Evolutionary conservation across 1,284 basidiomycete genomes (phyloP).

Genomic region (Ceratobasidium sp.): DNA sequence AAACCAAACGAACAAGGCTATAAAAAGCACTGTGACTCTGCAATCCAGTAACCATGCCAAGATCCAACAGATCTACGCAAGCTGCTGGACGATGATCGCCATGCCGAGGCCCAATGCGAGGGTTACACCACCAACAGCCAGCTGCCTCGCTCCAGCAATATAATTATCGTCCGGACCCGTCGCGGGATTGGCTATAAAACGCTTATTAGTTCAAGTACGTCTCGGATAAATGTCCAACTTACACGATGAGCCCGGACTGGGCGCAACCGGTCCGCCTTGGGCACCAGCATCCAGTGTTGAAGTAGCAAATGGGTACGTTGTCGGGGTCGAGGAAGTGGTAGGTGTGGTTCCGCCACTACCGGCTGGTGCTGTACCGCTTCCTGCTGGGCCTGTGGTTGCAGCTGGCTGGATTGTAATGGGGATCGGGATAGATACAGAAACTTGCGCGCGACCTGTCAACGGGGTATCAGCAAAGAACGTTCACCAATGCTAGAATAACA

Average conservation of each 20-base stretch:
- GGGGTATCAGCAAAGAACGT: neutral
- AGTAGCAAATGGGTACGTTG: constrained; percentile 14
- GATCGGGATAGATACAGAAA: constrained; percentile 31
- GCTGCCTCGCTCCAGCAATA: constrained; percentile 18
- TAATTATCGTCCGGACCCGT: constrained; percentile 33
- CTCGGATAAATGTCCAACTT: neutral
- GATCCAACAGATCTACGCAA: constrained; percentile 13
- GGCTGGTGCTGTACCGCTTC: constrained; percentile 1
- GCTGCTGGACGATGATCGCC: constrained; percentile 8
- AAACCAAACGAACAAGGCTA: constrained; percentile 28
- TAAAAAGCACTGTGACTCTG: neutral
- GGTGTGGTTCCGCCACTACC: neutral
- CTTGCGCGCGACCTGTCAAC: constrained; percentile 10
- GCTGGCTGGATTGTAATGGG: constrained; percentile 18
- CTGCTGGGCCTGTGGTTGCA: neutral
- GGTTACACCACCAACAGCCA: constrained; percentile 24
- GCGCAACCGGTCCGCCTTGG: constrained; percentile 22
- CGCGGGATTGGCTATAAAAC: constrained; percentile 12
- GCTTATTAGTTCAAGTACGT: neutral
- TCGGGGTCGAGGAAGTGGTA: constrained; percentile 16
- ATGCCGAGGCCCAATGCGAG: constrained; percentile 25
- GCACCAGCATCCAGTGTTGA: constrained; percentile 7
- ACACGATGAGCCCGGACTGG: constrained; percentile 9
- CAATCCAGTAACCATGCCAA: neutral
- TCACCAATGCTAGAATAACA: neutral